A percentile compares a stretch with the other conserved stretches of the same genome.
phyloP scores from a whole-genome alignment of 495 filamentous ascomycete genomes.

The Symbiotaphrina buchneri region DNA sequence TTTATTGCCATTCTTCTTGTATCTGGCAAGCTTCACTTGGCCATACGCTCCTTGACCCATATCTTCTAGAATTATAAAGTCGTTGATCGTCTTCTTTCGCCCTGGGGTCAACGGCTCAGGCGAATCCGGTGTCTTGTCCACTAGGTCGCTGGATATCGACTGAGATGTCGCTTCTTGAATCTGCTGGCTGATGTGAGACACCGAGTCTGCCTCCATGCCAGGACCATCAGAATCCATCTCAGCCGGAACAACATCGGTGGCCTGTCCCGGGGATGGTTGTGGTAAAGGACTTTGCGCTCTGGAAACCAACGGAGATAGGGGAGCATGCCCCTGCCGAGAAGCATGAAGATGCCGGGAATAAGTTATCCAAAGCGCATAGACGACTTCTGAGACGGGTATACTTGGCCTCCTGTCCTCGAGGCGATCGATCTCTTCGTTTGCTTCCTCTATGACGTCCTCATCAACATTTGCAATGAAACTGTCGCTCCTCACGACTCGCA shows the following conservation, averaged over 20 bases:
- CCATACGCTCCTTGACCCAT: conserved; percentile 98
- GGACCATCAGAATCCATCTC: conserved; percentile 25
- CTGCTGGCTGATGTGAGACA: conserved; percentile 49
- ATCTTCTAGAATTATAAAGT: conserved; percentile 87
- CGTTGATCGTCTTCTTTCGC: conserved; percentile 59
- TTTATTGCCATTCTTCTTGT: conserved; percentile 49
- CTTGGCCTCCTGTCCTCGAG: neutral
- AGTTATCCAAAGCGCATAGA: conserved; percentile 92
- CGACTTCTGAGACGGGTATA: conserved; percentile 37
- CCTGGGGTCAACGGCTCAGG: conserved; percentile 13
- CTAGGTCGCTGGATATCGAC: conserved; percentile 12
- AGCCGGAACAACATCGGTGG: conserved; percentile 15
- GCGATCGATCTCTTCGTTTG: conserved; percentile 20
- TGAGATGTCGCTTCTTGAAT: conserved; percentile 34
- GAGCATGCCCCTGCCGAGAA: conserved; percentile 26
- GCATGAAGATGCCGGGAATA: conserved; percentile 87
- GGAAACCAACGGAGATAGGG: conserved; percentile 32
- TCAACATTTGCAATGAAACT: conserved; percentile 20
- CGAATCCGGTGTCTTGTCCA: conserved; percentile 1
- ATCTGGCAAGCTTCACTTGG: conserved; percentile 86
- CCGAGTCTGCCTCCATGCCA: conserved; percentile 4
- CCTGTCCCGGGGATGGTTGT: conserved; percentile 61
- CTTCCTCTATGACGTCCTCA: conserved; percentile 22
- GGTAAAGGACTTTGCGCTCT: conserved; percentile 41
- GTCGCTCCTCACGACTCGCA: conserved; percentile 86